phyloP scores from a whole-genome alignment of 2,329 filamentous ascomycete species.

The Ophiostoma quercus region DNA sequence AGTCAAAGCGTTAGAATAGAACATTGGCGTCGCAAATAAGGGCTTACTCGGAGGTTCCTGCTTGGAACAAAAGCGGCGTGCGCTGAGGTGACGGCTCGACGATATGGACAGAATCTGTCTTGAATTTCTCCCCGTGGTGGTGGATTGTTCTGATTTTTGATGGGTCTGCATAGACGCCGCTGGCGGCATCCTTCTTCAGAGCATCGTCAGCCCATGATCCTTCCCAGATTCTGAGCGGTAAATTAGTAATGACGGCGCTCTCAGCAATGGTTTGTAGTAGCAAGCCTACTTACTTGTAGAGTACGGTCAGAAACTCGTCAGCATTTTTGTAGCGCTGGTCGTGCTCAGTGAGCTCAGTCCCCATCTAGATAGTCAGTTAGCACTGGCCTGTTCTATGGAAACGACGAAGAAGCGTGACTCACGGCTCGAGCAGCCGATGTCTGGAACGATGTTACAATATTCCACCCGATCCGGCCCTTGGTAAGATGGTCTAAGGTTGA shows the following conservation, averaged over 20 bases:
- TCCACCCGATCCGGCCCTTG: constrained; percentile 5
- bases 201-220: constrained; percentile 7
- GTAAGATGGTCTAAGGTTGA: background rate
- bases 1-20: background rate
- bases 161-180: background rate
- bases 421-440: background rate
- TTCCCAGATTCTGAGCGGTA: background rate
- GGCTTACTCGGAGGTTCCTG: background rate
- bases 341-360: background rate
- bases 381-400: background rate
- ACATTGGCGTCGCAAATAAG: background rate
- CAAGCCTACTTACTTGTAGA: background rate
- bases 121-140: background rate
- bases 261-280: too few relatives aligned
- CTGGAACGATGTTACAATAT: constrained; percentile 7
- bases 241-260: background rate
- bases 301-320: background rate
- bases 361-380: background rate
- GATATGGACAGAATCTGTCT: background rate
- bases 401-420: background rate
- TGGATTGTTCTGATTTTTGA: background rate
- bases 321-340: background rate
- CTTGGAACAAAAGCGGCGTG: background rate
- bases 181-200: constrained; percentile 1
- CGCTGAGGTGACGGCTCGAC: background rate